Conservation (phyloP, 176 grass and related monocot genomes). For the Ensete glaucum region DNA sequence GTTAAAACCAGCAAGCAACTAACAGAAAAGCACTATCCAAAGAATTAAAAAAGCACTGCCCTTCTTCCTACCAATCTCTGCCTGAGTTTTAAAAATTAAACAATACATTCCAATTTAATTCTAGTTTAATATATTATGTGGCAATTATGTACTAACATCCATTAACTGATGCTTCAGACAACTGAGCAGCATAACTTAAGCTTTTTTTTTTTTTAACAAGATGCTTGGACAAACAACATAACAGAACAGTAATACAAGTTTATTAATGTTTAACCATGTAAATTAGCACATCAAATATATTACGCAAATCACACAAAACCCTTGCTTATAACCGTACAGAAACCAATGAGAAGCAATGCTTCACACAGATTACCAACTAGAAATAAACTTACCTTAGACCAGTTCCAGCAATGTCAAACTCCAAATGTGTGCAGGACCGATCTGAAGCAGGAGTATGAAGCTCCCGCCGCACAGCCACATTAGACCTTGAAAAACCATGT, state of each 20-base stretch:
- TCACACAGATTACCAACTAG: not conserved
- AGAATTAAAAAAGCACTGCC: too few species aligned
- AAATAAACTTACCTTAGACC: slow-evolving; percentile 57
- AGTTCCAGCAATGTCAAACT: slow-evolving; percentile 80
- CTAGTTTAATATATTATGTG: not conserved
- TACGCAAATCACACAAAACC: not conserved
- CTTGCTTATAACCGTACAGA: not conserved
- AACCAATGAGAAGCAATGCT: not conserved
- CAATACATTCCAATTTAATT: not conserved
- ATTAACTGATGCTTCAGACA: too few species aligned
- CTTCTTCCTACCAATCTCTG: too few species aligned
- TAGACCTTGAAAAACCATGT: slow-evolving; percentile 39
- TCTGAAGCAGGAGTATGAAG: slow-evolving; percentile 84
- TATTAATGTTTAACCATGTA: not conserved
- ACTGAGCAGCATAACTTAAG: not conserved
- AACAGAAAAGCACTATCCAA: too few species aligned
- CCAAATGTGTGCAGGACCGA: slow-evolving; percentile 87
- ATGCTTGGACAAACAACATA: not conserved
- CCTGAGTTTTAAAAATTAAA: not conserved
- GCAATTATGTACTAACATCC: not conserved
- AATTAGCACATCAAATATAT: not conserved
- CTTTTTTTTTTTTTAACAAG: not conserved
- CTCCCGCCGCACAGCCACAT: slow-evolving; percentile 59
- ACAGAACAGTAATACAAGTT: not conserved
- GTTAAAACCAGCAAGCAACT: too few species aligned